These are phyloP conservation scores for Venustampulla echinocandica DNA, from an alignment of 495 filamentous ascomycete species.

Conservation along the genomic window DNA sequence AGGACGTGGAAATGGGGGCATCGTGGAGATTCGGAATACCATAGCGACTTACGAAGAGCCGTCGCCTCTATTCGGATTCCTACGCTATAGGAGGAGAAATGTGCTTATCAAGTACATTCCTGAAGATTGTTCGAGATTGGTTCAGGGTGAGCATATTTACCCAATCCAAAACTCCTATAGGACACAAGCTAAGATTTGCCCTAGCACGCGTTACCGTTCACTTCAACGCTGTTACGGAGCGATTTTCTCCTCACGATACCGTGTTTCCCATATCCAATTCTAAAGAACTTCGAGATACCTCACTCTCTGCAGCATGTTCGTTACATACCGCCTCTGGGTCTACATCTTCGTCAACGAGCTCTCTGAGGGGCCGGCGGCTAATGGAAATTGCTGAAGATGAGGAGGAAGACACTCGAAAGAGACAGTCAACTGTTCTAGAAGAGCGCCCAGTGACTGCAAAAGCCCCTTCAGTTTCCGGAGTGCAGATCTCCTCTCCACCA, in stretches of 20 bases:
- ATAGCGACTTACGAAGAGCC: conserved; percentile 71
- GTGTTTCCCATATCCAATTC: conserved; percentile 61
- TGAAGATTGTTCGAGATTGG: conserved; percentile 75
- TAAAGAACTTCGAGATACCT: conserved; percentile 76
- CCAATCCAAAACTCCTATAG: neutral
- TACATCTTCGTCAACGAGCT: conserved; percentile 77
- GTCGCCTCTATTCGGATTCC: conserved; percentile 85
- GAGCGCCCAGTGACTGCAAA: conserved; percentile 21
- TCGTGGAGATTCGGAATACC: conserved; percentile 69
- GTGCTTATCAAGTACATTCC: conserved; percentile 89
- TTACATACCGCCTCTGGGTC: conserved; percentile 85
- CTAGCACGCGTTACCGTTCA: conserved; percentile 90
- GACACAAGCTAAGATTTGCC: neutral
- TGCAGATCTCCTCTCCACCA: conserved; percentile 1
- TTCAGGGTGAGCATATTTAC: conserved; percentile 61
- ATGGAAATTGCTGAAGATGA: conserved; percentile 88
- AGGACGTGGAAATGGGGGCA: conserved; percentile 70
- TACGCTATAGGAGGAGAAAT: conserved; percentile 83
- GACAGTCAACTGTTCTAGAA: conserved; percentile 30
- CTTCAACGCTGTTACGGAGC: conserved; percentile 77
- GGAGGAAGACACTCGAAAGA: conserved; percentile 46
- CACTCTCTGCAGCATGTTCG: conserved; percentile 79
- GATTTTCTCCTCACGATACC: conserved; percentile 81
- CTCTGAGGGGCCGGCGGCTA: conserved; percentile 62
- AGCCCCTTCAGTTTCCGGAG: conserved; percentile 15